Evolutionary conservation across 148 eudicot genomes (phyloP).

Genomic region (Heliamphora exappendiculata): DNA sequence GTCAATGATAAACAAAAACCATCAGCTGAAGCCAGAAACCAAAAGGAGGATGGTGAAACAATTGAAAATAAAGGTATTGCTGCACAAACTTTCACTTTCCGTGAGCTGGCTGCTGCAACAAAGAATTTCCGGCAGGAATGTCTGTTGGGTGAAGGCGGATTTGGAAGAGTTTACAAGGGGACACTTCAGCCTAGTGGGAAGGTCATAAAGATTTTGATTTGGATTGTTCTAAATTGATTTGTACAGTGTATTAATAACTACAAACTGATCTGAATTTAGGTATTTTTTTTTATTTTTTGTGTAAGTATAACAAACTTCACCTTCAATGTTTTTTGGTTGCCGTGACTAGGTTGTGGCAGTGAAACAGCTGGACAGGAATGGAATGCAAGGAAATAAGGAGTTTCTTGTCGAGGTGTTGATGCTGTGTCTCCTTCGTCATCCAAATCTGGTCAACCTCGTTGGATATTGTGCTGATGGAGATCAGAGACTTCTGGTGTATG

Average conservation of each 20-base stretch:
- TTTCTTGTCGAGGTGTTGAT: slow-evolving; percentile 49
- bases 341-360: slow-evolving; percentile 60
- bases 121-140: slow-evolving; percentile 77
- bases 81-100: slow-evolving; percentile 44
- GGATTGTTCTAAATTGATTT: not conserved
- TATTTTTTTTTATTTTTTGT: not conserved
- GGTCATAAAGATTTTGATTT: slow-evolving; percentile 18
- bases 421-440: slow-evolving; percentile 56
- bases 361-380: slow-evolving; percentile 73
- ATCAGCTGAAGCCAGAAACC: not conserved
- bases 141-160: slow-evolving; percentile 67
- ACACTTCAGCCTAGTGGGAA: slow-evolving; percentile 48
- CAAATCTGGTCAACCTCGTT: slow-evolving; percentile 54
- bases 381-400: slow-evolving; percentile 68
- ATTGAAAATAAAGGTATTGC: slow-evolving; percentile 6
- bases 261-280: not conserved
- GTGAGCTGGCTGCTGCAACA: slow-evolving; percentile 75
- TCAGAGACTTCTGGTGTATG: slow-evolving; percentile 82
- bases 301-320: not conserved
- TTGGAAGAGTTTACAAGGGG: slow-evolving; percentile 65
- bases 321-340: slow-evolving; percentile 1
- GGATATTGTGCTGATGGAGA: slow-evolving; percentile 95
- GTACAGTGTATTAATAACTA: not conserved
- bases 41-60: not conserved
- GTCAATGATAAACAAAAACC: not conserved